These are phyloP conservation scores for Fomitopsis pinicola DNA, from an alignment of 1,284 basidiomycete species.

Conservation along the genomic window DNA sequence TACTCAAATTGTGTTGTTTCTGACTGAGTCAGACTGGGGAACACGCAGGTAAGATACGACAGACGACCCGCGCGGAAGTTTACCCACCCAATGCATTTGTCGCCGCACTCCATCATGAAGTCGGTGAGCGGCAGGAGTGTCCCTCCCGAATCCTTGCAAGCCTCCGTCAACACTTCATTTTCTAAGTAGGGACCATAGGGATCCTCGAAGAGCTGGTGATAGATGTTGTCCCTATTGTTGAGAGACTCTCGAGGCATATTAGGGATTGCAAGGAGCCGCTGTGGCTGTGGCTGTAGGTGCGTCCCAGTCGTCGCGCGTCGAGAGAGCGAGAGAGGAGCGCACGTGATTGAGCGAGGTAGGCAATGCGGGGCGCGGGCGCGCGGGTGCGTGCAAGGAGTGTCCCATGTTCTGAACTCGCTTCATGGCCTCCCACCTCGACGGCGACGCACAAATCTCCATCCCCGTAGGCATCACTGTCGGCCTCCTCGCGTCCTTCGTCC, in stretches of 20 bases:
- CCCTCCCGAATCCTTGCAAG: conserved; percentile 15
- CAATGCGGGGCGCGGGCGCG: background rate
- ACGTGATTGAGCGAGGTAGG: background rate
- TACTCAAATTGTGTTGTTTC: conserved; percentile 14
- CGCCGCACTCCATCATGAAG: conserved; percentile 19
- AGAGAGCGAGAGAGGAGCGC: too few species aligned
- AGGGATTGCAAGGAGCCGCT: background rate
- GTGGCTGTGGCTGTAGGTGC: background rate
- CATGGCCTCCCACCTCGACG: conserved; percentile 20
- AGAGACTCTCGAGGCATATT: too few species aligned
- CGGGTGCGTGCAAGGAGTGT: background rate
- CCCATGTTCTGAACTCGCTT: conserved; percentile 1
- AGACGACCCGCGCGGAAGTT: background rate
- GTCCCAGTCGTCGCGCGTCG: too few species aligned
- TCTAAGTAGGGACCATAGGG: conserved; percentile 30
- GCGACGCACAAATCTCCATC: conserved; percentile 39
- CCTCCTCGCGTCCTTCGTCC: conserved; percentile 84
- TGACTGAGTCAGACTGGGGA: conserved; percentile 15
- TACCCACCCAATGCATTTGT: conserved; percentile 22
- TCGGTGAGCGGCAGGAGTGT: conserved; percentile 17
- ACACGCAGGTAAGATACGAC: background rate
- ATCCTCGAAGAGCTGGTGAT: conserved; percentile 14
- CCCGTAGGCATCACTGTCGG: conserved; percentile 66
- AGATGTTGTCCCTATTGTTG: too few species aligned
- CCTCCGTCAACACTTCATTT: conserved; percentile 15